Conservation (phyloP, 2,329 filamentous ascomycete species). For the Aspergillus pseudonomiae region DNA sequence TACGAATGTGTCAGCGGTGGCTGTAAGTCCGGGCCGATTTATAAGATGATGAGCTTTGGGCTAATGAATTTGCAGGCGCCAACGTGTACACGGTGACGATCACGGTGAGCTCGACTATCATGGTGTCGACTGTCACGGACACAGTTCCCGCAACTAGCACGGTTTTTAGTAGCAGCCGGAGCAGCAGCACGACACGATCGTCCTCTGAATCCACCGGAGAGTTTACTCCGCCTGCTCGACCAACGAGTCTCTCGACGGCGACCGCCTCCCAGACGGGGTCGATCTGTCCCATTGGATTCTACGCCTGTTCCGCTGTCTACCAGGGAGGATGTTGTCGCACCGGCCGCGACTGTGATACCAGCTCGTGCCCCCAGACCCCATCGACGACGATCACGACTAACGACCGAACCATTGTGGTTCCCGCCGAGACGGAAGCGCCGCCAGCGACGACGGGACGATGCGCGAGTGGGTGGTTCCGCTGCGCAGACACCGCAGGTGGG, state of each 20-base stretch:
- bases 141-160: constrained; percentile 32
- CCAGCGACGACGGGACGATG: constrained; percentile 54
- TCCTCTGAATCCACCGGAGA: constrained; percentile 32
- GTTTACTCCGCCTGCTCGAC: constrained; percentile 41
- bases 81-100: constrained; percentile 40
- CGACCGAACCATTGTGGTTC: constrained; percentile 72
- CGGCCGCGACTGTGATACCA: constrained; percentile 79
- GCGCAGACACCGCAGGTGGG: constrained; percentile 65
- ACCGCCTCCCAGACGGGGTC: constrained; percentile 45
- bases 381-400: constrained; percentile 67
- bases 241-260: constrained; percentile 39
- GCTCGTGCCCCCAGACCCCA: constrained; percentile 71
- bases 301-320: constrained; percentile 82
- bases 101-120: constrained; percentile 35
- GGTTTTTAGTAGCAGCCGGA: constrained; percentile 37
- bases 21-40: constrained; percentile 43
- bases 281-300: constrained; percentile 85
- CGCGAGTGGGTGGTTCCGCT: constrained; percentile 78
- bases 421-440: constrained; percentile 48
- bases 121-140: constrained; percentile 35
- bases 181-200: constrained; percentile 40
- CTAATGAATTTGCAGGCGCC: constrained; percentile 28
- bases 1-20: constrained; percentile 60
- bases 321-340: constrained; percentile 85
- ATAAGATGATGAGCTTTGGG: neutral